Evolutionary conservation across 73 alveolate species (phyloP).

Genomic region (Paraurostyla sp.): DNA sequence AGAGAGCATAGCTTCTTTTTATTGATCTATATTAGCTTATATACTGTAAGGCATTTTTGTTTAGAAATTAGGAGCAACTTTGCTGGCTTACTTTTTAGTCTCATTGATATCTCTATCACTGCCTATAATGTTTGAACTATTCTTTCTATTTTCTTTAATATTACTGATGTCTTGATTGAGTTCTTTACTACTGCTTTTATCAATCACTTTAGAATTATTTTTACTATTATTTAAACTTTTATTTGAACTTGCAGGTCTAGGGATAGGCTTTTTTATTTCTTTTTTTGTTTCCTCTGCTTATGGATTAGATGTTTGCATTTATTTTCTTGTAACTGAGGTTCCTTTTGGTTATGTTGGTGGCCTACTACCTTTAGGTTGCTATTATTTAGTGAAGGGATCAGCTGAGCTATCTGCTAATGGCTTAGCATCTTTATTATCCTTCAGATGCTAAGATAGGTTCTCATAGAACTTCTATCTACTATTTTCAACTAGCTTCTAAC

Average conservation of each 20-base stretch:
- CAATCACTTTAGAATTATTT: no score
- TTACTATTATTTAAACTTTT: no score
- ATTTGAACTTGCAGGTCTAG: no score
- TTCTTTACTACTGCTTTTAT: no score
- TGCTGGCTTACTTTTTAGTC: background rate
- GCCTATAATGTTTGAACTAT: background rate
- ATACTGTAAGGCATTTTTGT: constrained; percentile 28
- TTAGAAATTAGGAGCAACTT: background rate
- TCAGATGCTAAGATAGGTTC: constrained; percentile 10
- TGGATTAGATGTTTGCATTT: background rate
- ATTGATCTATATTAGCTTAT: background rate
- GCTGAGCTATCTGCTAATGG: background rate
- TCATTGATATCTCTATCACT: background rate
- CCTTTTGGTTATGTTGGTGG: background rate
- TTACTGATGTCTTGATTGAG: no score
- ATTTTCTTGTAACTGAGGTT: background rate
- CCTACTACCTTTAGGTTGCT: background rate
- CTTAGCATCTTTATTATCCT: constrained; percentile 35
- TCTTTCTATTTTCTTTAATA: background rate
- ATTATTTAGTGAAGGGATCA: background rate
- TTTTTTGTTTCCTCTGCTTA: background rate
- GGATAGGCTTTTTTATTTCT: no score
- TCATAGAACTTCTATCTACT: constrained; percentile 51
- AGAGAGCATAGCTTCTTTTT: background rate
- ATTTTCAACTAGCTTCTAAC: constrained; percentile 38